phyloP scores from a whole-genome alignment of 306 rosid genomes.

The Trichosanthes cucumerina region DNA sequence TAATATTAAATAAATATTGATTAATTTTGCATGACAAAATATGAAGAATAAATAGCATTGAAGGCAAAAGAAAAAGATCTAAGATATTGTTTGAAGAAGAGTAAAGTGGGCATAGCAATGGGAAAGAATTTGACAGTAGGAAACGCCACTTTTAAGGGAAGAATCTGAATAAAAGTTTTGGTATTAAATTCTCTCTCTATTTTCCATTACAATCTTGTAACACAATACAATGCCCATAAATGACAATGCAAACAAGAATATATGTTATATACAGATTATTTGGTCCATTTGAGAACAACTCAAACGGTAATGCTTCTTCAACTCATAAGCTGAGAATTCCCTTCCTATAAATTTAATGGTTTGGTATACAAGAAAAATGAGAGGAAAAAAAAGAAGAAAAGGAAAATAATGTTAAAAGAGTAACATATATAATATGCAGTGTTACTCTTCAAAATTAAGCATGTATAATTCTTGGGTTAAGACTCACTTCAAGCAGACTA shows the following conservation, averaged over 20 bases:
- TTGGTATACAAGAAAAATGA: not conserved
- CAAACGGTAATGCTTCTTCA: not conserved
- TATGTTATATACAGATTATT: not conserved
- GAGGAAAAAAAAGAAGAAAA: not conserved
- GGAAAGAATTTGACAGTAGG: not conserved
- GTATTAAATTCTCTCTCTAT: not conserved
- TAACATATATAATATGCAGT: slow-evolving; percentile 18
- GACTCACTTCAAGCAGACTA: slow-evolving; percentile 28
- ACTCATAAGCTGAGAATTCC: not conserved
- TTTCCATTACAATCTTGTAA: not conserved
- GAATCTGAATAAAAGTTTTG: not conserved
- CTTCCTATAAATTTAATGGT: not conserved
- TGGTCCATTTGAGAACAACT: not conserved
- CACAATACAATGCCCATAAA: not conserved
- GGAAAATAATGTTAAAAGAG: slow-evolving; percentile 5
- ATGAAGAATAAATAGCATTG: too few species aligned
- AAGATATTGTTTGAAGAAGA: not conserved
- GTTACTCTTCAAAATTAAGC: slow-evolving; percentile 14
- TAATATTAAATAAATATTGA: too few species aligned
- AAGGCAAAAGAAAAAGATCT: too few species aligned
- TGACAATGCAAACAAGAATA: not conserved
- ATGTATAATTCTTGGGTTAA: not conserved
- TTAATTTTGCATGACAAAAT: too few species aligned
- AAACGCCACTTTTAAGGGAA: not conserved
- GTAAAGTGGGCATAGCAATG: not conserved